Evolutionary conservation across 2,329 filamentous ascomycete species (phyloP), one percentile per base, ranked within the genome.

Genomic region (Talaromyces sp.): DNA sequence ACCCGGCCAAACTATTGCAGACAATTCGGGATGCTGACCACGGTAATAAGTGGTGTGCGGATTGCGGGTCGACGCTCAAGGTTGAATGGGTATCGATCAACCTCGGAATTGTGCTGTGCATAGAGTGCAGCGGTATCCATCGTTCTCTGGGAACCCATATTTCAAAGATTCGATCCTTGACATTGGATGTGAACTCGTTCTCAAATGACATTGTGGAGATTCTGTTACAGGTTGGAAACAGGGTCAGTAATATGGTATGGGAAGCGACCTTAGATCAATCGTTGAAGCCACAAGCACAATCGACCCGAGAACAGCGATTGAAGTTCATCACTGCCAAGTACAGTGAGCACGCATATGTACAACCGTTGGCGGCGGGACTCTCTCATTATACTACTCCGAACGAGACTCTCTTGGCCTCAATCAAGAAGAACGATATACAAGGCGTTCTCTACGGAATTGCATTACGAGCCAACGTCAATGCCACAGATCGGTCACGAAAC

Each of bases 51-150:
- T 91, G 90, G 86, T 99, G 95, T 75, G 95, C 95, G 17, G 95
- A 99, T 76, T 99, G 95, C 74, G 91, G 92, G 11, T 96, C 93
- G 7, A 90, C 91, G 38, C 87, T 89, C 73, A 98, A 97, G 80
- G 93, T 97, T 25, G 95, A 99, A 78, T 99, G 95, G 95, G 95
- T 98, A 31, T 98, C 95, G 0, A 97, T 99, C 79, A 99, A 99
- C 73, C 84, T 99, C 4, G 95, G 92, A 54, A 97, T 99, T 67
- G 89, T 99, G 63, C 85, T 99, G 22, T 99, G 95, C 80, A 97
- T 97, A 75, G 94, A 99, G 78, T 99, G 95, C 79, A 97, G 93
- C 75, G 95, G 95, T 68, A 97, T 99, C 68, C 95, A 99, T 78
- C 89, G 95, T 49, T 98, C 94, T 1, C 85, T 99, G 3, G 95